Evolutionary conservation across 139 green algal species (phyloP).

Genomic region (Chlorella sp.): DNA sequence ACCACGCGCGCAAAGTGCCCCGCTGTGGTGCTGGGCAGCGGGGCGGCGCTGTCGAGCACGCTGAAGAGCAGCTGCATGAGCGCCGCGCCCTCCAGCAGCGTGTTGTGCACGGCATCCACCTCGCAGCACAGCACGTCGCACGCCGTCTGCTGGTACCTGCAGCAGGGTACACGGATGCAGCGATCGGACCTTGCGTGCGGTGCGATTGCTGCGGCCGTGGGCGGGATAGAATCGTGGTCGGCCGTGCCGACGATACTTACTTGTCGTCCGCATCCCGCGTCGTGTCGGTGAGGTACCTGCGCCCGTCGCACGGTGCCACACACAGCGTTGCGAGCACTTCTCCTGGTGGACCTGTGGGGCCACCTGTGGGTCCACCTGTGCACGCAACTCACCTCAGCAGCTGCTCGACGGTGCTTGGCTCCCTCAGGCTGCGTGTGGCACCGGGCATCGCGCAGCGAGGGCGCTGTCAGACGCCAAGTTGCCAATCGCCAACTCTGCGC

Average conservation of each 20-base stretch:
- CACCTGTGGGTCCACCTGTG: not conserved
- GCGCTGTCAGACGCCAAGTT: not conserved
- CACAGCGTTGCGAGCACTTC: not conserved
- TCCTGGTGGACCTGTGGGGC: too few species aligned
- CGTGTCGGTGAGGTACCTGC: constrained; percentile 57
- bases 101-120: constrained; percentile 88
- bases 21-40: constrained; percentile 70
- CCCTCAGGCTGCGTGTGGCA: constrained; percentile 45
- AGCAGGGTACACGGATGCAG: not conserved
- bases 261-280: constrained; percentile 50
- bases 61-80: constrained; percentile 80
- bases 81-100: constrained; percentile 68
- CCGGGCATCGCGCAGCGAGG: too few species aligned
- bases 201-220: too few species aligned
- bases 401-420: constrained; percentile 63
- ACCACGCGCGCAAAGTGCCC: constrained; percentile 92
- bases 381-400: constrained; percentile 48
- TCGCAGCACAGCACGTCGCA: constrained; percentile 98
- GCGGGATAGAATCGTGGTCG: too few species aligned
- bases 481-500: not conserved
- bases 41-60: constrained; percentile 51
- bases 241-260: too few species aligned
- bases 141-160: constrained; percentile 85
- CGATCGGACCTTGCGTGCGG: constrained; percentile 52
- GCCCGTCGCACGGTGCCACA: not conserved